Evolutionary conservation across 2,329 filamentous ascomycete genomes (phyloP), one percentile per base, ranked within the genome.

Genomic region (Arthrinium phaeospermum): DNA sequence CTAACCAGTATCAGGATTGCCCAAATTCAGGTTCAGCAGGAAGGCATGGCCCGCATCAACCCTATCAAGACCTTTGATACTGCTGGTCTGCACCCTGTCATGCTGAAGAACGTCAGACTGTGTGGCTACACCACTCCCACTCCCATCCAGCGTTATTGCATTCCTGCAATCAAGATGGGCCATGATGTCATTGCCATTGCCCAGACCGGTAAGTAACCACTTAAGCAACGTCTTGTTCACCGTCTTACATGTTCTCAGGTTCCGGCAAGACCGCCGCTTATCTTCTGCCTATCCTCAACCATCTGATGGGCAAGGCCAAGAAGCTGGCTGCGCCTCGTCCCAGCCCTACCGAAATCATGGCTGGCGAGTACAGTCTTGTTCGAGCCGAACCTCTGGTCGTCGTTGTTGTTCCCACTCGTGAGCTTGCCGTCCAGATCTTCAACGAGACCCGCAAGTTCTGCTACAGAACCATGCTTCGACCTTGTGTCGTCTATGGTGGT

Each of bases 251-350:
- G 51, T 14, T 67, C 27, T 57, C 74, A 98, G 96, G 96, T 27
- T 98, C 96, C 37, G 96, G 96, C 70, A 99, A 99, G 86, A 99
- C 96, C 0, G 96, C 93, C 0, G 95, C 96, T 0, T 99, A 96
- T 79, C 84, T 99, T 5, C 90, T 98, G 71, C 96, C 96, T 0
- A 93, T 97, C 73, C 79, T 98, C 70, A 97, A 95, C 73, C 93
- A 93, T 81, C 85, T 99, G 30, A 98, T 98, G 94, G 96, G 96
- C 37, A 98, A 98, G 84, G 94, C 93, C 7, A 96, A 95, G 84
- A 95, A 95, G 83, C 85, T 98, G 8, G 92, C 92, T 0, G 95
- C 94, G 6, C 88, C 91, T 64, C 93, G 95, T 5, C 94, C 95
- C 0, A 91, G 92, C 74, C 86, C 89, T 0, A 81, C 82, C 0